These are phyloP conservation scores for Platismatia glauca DNA, from an alignment of 495 filamentous ascomycete genomes.

Conservation along the genomic window DNA sequence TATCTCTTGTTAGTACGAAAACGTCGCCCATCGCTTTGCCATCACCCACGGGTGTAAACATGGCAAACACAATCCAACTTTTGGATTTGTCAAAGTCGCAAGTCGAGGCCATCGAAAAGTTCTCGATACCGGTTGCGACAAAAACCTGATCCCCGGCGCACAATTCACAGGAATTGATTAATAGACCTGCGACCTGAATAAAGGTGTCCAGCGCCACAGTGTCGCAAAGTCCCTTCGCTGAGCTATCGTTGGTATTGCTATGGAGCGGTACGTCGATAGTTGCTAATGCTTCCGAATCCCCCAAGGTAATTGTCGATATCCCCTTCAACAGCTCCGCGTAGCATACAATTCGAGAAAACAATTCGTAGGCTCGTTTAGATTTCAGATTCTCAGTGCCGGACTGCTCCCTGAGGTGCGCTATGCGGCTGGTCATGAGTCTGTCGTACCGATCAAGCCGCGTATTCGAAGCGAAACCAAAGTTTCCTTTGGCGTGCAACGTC, in stretches of 20 bases:
- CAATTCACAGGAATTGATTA: constrained; percentile 26
- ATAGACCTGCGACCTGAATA: constrained; percentile 30
- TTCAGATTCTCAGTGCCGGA: too few species aligned
- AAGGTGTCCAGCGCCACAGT: constrained; percentile 27
- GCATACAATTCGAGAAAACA: constrained; percentile 25
- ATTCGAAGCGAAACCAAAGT: too few species aligned
- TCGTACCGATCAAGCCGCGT: too few species aligned
- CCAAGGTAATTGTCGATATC: constrained; percentile 22
- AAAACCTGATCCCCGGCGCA: constrained; percentile 24
- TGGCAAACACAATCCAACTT: constrained; percentile 25
- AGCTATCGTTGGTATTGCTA: constrained; percentile 17
- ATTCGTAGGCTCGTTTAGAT: too few species aligned
- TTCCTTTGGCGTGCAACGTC: too few species aligned
- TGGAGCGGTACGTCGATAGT: constrained; percentile 13
- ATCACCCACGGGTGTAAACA: constrained; percentile 15
- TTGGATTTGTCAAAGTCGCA: constrained; percentile 16
- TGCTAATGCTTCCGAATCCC: constrained; percentile 21
- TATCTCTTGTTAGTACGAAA: constrained; percentile 21
- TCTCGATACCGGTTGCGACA: constrained; percentile 22
- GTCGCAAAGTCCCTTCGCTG: constrained; percentile 18
- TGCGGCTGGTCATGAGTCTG: too few species aligned
- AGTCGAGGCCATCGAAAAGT: constrained; percentile 16
- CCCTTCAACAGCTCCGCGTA: constrained; percentile 23
- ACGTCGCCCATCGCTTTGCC: constrained; percentile 25
- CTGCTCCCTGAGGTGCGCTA: too few species aligned